These are phyloP conservation scores for Myriosclerotinia curreyana DNA, from an alignment of 2,329 filamentous ascomycete genomes.

Conservation along the genomic window DNA sequence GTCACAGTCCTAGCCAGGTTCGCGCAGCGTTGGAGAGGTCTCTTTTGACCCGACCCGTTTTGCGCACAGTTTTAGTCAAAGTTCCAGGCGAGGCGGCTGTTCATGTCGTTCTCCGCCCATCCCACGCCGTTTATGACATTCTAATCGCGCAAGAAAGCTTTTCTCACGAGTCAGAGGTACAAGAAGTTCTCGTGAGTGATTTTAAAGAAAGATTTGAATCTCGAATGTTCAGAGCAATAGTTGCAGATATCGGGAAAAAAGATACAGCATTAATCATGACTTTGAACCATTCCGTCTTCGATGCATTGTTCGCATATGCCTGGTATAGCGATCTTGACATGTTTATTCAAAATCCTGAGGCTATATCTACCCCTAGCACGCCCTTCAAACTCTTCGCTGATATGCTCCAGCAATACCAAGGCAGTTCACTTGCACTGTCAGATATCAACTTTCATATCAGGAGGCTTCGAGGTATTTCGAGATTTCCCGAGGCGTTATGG, in stretches of 20 bases:
- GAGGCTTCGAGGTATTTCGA: constrained; percentile 4
- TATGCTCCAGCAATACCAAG: neutral
- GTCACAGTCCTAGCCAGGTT: neutral
- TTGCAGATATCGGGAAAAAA: neutral
- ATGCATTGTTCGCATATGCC: constrained; percentile 9
- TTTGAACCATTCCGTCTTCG: constrained; percentile 3
- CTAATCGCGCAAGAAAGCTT: neutral
- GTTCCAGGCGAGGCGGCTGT: neutral
- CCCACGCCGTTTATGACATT: neutral
- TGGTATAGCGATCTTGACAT: constrained; percentile 10
- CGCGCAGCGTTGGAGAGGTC: neutral
- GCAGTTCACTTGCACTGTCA: neutral
- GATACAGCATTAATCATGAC: neutral
- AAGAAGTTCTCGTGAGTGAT: neutral
- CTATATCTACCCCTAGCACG: neutral
- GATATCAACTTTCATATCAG: constrained; percentile 9
- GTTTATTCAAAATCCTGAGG: neutral
- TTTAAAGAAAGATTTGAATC: neutral
- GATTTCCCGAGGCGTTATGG: neutral
- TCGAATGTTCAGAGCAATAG: neutral
- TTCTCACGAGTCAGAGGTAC: neutral
- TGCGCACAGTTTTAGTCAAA: neutral
- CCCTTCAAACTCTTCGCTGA: constrained; percentile 6
- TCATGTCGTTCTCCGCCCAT: constrained; percentile 1
- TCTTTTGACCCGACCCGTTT: neutral